Evolutionary conservation across 2,329 filamentous ascomycete genomes (phyloP).

Genomic region (Colletotrichum siamense): DNA sequence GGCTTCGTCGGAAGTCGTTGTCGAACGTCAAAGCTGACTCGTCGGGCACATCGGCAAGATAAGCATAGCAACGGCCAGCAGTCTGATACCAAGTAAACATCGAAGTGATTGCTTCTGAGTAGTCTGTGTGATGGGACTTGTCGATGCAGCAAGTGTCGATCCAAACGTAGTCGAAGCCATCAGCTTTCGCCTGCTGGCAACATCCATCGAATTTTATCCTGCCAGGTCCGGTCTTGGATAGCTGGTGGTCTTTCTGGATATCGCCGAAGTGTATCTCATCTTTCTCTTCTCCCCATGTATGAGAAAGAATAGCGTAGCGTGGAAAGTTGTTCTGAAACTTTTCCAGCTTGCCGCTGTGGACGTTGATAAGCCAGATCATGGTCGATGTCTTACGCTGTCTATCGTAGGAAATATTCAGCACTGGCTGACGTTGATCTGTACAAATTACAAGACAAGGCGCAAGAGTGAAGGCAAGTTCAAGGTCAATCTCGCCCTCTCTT

Average conservation of each 20-base stretch:
- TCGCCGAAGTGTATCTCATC: neutral
- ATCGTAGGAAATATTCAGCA: rapidly evolving
- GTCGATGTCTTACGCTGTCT: neutral
- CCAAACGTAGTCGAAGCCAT: neutral
- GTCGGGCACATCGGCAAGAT: neutral
- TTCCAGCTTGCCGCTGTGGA: neutral
- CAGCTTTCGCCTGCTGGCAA: neutral
- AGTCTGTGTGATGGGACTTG: neutral
- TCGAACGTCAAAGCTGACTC: neutral
- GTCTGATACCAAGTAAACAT: neutral
- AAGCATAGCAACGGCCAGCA: neutral
- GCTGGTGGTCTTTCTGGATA: neutral
- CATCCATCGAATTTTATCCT: neutral
- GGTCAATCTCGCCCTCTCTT: neutral
- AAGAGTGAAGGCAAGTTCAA: neutral
- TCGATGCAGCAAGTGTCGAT: neutral
- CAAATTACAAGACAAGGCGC: no score
- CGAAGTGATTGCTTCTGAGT: neutral
- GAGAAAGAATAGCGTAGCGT: neutral
- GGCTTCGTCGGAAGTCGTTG: neutral
- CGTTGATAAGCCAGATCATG: neutral
- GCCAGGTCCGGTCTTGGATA: neutral
- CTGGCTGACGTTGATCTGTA: no score
- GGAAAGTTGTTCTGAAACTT: neutral
- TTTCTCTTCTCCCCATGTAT: neutral